Base-by-base conservation (phyloP, 371 early-diverging fungal genomes). In the Conidiobolus incongruus region DNA sequence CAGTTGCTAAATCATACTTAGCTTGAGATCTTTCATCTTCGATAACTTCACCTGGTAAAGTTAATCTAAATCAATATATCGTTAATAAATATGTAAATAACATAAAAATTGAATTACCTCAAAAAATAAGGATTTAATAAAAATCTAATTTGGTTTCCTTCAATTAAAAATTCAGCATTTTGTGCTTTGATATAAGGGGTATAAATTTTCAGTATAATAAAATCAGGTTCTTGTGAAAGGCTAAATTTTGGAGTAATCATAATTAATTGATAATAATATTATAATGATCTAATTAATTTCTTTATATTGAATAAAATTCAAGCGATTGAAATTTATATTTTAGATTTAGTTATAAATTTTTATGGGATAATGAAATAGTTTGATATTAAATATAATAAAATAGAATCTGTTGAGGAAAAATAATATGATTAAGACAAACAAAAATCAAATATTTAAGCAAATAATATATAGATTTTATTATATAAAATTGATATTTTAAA, bases 241-340 rank as follows among this genome's bases (percentile, higher is more conserved):
- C 59, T 60, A 55, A 94, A 94, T 12, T 61, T 54, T 4, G 95
- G 93, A n/a, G 91, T 90, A 44, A 92, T 74, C 95, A 94, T 93
- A 20, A 17, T 17, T 40, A 40, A 26, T 12, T 11, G 13, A 11
- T 34, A 34, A 34, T 34, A 6, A 4, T 11, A 4, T 16, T 34
- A 4, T 34, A 3, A 4, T 4, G 3, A 26, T 8, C 8, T 26
- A 4, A 4, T 26, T 26, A 3, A 8, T 26, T 26, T 3, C 26
- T 4, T 26, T 26, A 26, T 26, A 4, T 26, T 26, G 3, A 4
- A 4, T 26, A 3, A 26, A 8, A 4, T 4, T 26, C 8, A 4
- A 4, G 26, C 26, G 4, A 3, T 8, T 26, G n/a, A n/a, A n/a
- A 4, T 26, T 4, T 26, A 26, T 26, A 8, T 4, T 26, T 26